phyloP scores from a whole-genome alignment of 2,329 filamentous ascomycete genomes.

The Rutstroemia sp. region DNA sequence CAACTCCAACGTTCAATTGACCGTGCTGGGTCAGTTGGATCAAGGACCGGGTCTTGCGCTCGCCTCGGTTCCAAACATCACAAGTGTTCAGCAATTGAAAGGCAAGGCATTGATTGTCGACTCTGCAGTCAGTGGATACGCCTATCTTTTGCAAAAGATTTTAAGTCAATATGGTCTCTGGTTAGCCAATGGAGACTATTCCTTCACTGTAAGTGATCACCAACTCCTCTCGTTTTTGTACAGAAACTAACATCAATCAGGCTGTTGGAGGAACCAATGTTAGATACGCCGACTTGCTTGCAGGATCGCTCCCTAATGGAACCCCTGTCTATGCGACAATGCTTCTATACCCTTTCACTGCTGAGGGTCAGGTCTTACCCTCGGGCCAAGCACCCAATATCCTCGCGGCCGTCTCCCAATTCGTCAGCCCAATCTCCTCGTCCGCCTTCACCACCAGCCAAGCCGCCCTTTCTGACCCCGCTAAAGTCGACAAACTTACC shows the following conservation, averaged over 20 bases:
- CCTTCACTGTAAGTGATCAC: neutral
- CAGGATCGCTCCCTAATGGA: conserved; percentile 24
- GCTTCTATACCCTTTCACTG: conserved; percentile 28
- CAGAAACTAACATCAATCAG: conserved; percentile 1
- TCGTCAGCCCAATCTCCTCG: conserved; percentile 9
- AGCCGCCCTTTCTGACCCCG: conserved; percentile 10
- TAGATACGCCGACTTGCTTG: conserved; percentile 25
- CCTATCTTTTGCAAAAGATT: conserved; percentile 20
- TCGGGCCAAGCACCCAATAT: neutral
- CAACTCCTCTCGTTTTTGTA: neutral
- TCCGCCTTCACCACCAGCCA: conserved; percentile 24
- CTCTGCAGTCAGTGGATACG: conserved; percentile 26
- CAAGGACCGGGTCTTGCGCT: conserved; percentile 28
- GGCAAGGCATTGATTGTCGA: conserved; percentile 28
- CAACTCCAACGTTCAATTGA: conserved; percentile 24
- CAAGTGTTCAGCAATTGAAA: conserved; percentile 19
- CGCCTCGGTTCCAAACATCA: conserved; percentile 25
- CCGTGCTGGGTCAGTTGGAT: conserved; percentile 23
- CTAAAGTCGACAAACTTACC: conserved; percentile 11
- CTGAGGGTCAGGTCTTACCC: conserved; percentile 13
- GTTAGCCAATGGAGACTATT: neutral
- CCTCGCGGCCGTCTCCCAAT: conserved; percentile 4
- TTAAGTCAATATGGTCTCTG: conserved; percentile 17
- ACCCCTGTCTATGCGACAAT: conserved; percentile 28
- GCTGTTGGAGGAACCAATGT: conserved; percentile 24